A percentile compares a stretch with the other conserved stretches of the same genome.
phyloP scores from a whole-genome alignment of 2,329 filamentous ascomycete genomes.

The Macrophomina tecta region DNA sequence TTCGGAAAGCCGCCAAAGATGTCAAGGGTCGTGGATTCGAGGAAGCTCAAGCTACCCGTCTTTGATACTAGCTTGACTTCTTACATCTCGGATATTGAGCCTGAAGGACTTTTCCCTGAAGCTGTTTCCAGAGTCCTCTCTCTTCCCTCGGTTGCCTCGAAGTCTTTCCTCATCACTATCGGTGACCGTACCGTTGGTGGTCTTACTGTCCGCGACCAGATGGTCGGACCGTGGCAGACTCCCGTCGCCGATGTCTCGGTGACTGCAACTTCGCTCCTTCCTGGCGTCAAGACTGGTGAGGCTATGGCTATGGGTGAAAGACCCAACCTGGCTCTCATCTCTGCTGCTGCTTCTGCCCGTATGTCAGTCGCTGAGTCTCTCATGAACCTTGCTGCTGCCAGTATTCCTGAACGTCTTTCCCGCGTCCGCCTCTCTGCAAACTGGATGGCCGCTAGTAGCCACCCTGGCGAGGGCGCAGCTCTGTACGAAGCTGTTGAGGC shows the following conservation, averaged over 20 bases:
- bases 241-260: slow-evolving; percentile 95
- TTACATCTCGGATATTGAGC: slow-evolving; percentile 65
- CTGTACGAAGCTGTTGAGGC: slow-evolving; percentile 94
- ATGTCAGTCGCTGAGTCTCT: slow-evolving; percentile 97
- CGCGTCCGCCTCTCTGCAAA: slow-evolving; percentile 91
- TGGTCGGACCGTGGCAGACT: slow-evolving; percentile 95
- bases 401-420: slow-evolving; percentile 73
- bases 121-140: slow-evolving; percentile 82
- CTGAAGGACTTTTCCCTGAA: slow-evolving; percentile 63
- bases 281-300: slow-evolving; percentile 79
- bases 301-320: slow-evolving; percentile 99
- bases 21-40: slow-evolving; percentile 73
- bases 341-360: slow-evolving; percentile 84
- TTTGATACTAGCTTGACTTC: slow-evolving; percentile 78
- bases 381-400: slow-evolving; percentile 87
- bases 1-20: slow-evolving; percentile 89
- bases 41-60: slow-evolving; percentile 68
- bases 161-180: slow-evolving; percentile 96
- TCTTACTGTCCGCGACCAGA: slow-evolving; percentile 86
- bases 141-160: slow-evolving; percentile 91
- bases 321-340: slow-evolving; percentile 86
- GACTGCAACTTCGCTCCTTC: slow-evolving; percentile 79
- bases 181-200: slow-evolving; percentile 92
- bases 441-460: slow-evolving; percentile 98
- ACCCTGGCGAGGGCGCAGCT: slow-evolving; percentile 88